A percentile compares a stretch with the other conserved stretches of the same genome.
These are phyloP conservation scores for Teratosphaeria gauchensis DNA, from an alignment of 2,329 filamentous ascomycete species.

Conservation along the genomic window DNA sequence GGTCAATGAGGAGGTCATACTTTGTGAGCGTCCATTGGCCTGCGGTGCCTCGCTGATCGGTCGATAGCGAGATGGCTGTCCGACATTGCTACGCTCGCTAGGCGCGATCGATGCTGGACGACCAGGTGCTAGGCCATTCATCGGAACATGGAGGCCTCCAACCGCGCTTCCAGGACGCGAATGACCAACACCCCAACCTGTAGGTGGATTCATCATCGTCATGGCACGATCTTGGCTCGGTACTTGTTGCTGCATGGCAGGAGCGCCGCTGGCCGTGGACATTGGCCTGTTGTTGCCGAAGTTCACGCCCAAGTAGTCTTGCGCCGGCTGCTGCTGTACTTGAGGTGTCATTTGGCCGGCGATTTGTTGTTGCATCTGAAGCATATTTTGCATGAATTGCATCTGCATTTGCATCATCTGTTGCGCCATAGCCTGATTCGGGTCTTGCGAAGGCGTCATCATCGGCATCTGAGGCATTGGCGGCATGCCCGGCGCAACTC, in stretches of 20 bases:
- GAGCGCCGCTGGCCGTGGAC: constrained; percentile 35
- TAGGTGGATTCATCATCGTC: constrained; percentile 67
- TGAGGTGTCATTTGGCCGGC: constrained; percentile 12
- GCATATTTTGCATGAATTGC: constrained; percentile 31
- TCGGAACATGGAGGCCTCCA: constrained; percentile 21
- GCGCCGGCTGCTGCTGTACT: constrained; percentile 7
- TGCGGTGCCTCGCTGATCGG: constrained; percentile 53
- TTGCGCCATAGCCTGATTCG: constrained; percentile 24
- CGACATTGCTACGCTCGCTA: constrained; percentile 89
- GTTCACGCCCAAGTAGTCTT: constrained; percentile 16
- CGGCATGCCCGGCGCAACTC: constrained; percentile 19
- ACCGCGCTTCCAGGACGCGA: background rate
- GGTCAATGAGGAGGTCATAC: constrained; percentile 24
- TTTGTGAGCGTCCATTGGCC: constrained; percentile 28
- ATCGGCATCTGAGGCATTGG: constrained; percentile 16
- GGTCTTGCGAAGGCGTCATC: constrained; percentile 14
- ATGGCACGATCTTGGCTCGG: constrained; percentile 50
- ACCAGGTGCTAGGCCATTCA: constrained; percentile 34
- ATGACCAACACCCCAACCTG: constrained; percentile 17
- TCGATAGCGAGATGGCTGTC: constrained; percentile 79
- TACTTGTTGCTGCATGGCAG: constrained; percentile 11
- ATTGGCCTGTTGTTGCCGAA: constrained; percentile 23
- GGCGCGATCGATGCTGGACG: constrained; percentile 91
- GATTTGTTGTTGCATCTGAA: constrained; percentile 27
- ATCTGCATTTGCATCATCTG: constrained; percentile 31